A percentile compares a stretch with the other conserved stretches of the same genome.
phyloP scores from a whole-genome alignment of 192 early-diverging fungal species.

The Podochytrium sp. region DNA sequence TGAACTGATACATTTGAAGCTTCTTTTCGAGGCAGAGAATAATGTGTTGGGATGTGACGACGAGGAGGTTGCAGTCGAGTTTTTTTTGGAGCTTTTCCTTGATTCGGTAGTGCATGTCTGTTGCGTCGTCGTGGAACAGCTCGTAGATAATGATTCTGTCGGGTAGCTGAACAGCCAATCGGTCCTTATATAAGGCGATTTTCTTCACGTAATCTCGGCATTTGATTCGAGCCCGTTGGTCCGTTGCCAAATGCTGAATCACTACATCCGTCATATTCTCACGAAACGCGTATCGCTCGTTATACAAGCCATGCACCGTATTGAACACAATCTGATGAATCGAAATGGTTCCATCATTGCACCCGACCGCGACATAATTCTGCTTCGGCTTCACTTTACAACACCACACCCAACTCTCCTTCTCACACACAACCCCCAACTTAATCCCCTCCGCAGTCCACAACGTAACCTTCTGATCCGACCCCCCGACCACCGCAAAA shows the following conservation, averaged over 20 bases:
- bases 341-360: slow-evolving; percentile 57
- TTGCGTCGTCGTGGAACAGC: slow-evolving; percentile 56
- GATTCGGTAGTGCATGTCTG: slow-evolving; percentile 66
- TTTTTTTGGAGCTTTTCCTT: slow-evolving; percentile 60
- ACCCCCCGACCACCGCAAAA: slow-evolving; percentile 57
- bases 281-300: slow-evolving; percentile 61
- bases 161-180: slow-evolving; percentile 62
- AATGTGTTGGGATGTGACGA: slow-evolving; percentile 61
- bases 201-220: slow-evolving; percentile 67
- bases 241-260: slow-evolving; percentile 58
- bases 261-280: slow-evolving; percentile 68
- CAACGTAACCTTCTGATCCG: slow-evolving; percentile 57
- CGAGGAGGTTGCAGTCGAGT: slow-evolving; percentile 61
- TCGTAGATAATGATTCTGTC: slow-evolving; percentile 64
- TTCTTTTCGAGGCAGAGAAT: slow-evolving; percentile 56
- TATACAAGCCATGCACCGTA: slow-evolving; percentile 62
- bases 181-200: slow-evolving; percentile 58
- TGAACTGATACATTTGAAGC: slow-evolving; percentile 55
- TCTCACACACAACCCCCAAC: slow-evolving; percentile 51
- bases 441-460: slow-evolving; percentile 61
- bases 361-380: slow-evolving; percentile 58
- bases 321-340: slow-evolving; percentile 58
- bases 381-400: slow-evolving; percentile 52
- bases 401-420: slow-evolving; percentile 58
- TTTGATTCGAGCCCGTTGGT: slow-evolving; percentile 58